Percentiles rank a stretch among this genome's conserved stretches.
These are phyloP conservation scores for Cercospora sp. DNA, from an alignment of 2,329 filamentous ascomycete genomes.

Conservation along the genomic window DNA sequence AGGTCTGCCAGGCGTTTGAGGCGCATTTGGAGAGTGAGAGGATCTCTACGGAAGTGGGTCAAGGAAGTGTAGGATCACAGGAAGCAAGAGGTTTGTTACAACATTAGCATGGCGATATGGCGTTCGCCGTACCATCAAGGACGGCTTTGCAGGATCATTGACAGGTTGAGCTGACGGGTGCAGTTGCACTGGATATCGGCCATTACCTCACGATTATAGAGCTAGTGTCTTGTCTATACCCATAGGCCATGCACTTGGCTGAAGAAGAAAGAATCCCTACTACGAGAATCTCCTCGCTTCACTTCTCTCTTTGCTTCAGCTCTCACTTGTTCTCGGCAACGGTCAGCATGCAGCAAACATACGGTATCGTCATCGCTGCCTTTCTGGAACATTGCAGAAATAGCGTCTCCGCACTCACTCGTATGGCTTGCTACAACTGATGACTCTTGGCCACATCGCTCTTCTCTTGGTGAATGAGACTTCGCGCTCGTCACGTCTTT, in stretches of 20 bases:
- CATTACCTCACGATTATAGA: neutral
- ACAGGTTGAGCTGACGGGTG: neutral
- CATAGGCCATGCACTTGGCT: neutral
- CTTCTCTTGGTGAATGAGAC: neutral
- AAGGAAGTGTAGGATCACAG: neutral
- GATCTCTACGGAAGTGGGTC: neutral
- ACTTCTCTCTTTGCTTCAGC: neutral
- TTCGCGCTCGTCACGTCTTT: neutral
- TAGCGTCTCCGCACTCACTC: neutral
- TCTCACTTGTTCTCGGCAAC: neutral
- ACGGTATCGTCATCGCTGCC: neutral
- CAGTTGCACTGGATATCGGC: neutral
- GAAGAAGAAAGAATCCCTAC: neutral
- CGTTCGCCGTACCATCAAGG: neutral
- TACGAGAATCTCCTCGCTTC: neutral
- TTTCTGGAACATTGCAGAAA: neutral
- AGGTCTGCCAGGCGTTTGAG: slow-evolving; percentile 6
- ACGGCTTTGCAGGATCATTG: neutral
- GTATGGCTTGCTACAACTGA: neutral
- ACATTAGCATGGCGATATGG: neutral
- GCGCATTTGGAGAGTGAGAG: neutral
- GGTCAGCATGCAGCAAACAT: neutral
- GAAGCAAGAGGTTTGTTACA: neutral
- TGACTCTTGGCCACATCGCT: neutral
- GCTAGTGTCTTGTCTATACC: neutral